A percentile compares a stretch with the other conserved stretches of the same genome.
phyloP scores from a whole-genome alignment of 371 early-diverging fungal genomes.

The Blakeslea trispora region DNA sequence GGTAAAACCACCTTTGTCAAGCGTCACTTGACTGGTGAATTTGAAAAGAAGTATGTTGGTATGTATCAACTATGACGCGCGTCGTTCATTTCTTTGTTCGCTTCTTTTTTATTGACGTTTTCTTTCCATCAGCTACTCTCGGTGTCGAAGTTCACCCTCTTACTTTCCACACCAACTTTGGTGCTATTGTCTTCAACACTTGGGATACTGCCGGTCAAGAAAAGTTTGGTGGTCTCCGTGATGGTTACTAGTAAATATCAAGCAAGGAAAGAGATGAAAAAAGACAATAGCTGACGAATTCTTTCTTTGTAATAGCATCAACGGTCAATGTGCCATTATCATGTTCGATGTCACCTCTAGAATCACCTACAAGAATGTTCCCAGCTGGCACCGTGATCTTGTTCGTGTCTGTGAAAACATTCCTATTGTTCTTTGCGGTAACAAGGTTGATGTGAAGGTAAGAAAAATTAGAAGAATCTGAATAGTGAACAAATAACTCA shows the following conservation, averaged over 20 bases:
- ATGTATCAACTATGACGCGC: constrained; percentile 40
- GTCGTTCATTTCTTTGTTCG: too few relatives aligned
- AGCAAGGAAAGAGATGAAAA: neutral
- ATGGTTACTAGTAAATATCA: constrained; percentile 98
- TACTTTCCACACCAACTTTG: constrained; percentile 97
- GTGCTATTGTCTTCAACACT: constrained; percentile 96
- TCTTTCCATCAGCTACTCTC: constrained; percentile 83
- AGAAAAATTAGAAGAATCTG: too few relatives aligned
- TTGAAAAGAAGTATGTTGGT: constrained; percentile 99
- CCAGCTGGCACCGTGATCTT: constrained; percentile 99
- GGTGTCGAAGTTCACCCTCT: constrained; percentile 99
- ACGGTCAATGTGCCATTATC: constrained; percentile 99
- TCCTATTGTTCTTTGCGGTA: constrained; percentile 99
- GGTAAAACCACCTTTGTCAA: constrained; percentile 99
- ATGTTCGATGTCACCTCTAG: constrained; percentile 99
- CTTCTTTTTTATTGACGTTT: neutral
- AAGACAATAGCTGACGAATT: neutral
- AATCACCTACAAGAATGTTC: constrained; percentile 99
- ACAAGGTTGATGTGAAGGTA: constrained; percentile 99
- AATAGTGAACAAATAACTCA: too few relatives aligned
- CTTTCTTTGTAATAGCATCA: constrained; percentile 66
- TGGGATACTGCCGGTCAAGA: constrained; percentile 99
- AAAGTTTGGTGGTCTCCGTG: constrained; percentile 99
- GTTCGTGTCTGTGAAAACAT: constrained; percentile 99
- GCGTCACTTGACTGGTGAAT: constrained; percentile 99